Base-by-base conservation (phyloP, 441 rosid genomes). In the Corymbia citriodora region DNA sequence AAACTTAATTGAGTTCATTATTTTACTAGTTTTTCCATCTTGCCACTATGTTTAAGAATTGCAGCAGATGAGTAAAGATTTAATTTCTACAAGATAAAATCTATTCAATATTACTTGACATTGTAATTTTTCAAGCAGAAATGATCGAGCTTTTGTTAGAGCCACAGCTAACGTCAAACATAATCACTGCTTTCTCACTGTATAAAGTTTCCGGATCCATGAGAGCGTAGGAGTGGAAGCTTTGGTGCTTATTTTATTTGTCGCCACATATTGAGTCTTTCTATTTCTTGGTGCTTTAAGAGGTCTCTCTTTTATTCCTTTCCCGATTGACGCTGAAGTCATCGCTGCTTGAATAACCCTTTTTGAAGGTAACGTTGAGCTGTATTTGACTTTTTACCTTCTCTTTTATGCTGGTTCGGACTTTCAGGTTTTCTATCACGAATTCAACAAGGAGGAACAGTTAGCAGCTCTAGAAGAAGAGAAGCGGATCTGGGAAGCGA, bases 371-470 rank as follows among this genome's bases (percentile, higher is more conserved):
- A 87, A 79, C 6, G 16, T 49, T 59, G 33, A 40, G 70, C 9
- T 54, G 50, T 11, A 29, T 82, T 57, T 72, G 52, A 57, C 27
- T 45, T 45, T 36, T 79, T 7, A 53, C 19, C 16, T 57, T 48
- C 59, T 8, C 63, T 68, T 74, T 55, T 90, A 89, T 89, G 83
- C 85, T 1, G 68, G 45, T 90, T 49, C 90, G 79, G 90, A 82
- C 59, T 79, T 87, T 55, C 91, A 98, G 99, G 94, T 96, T 19
- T 89, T 94, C 10, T 98, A 98, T 91, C 97, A 97, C 87, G 95
- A 94, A 92, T 98, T 96, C 90, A 95, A 88, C 94, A 95, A 95
- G 92, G 98, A 97, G 91, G 99, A 98, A 95, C 97, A 95, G 91
- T 49, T 95, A 94, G 95, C 92, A 89, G 99, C 99, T 55, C 92